A percentile compares a stretch with the other conserved stretches of the same genome.
Evolutionary conservation across 805 yeast species (phyloP).

Genomic region (Metschnikowia arizonensis): DNA sequence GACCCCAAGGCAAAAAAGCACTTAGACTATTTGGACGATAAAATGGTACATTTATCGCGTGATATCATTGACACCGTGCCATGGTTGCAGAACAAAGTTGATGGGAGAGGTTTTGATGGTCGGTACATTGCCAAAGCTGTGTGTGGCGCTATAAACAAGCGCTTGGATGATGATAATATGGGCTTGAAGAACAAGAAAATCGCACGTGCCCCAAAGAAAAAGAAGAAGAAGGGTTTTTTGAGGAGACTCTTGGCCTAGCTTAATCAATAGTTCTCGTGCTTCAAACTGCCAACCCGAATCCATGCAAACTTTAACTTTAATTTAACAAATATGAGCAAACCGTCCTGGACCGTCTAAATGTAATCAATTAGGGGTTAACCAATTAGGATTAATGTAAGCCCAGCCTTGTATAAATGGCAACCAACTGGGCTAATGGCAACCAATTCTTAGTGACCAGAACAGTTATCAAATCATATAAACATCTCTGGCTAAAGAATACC

Average conservation of each 20-base stretch:
- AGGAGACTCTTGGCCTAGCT: constrained; percentile 7
- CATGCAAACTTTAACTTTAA: too few relatives aligned
- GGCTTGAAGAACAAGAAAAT: background rate
- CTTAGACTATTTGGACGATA: constrained; percentile 13
- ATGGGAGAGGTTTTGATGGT: constrained; percentile 13
- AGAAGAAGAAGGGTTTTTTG: constrained; percentile 8
- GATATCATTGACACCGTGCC: constrained; percentile 18
- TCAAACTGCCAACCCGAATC: too few relatives aligned
- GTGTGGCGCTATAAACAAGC: constrained; percentile 16
- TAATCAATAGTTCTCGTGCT: too few relatives aligned
- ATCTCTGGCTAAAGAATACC: too few relatives aligned
- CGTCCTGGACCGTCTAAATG: too few relatives aligned
- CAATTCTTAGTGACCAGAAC: too few relatives aligned
- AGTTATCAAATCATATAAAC: too few relatives aligned
- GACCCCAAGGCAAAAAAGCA: constrained; percentile 11
- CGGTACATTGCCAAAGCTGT: constrained; percentile 15
- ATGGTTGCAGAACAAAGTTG: constrained; percentile 11
- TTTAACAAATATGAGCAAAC: too few relatives aligned
- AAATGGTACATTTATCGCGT: constrained; percentile 9
- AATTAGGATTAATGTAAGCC: too few relatives aligned
- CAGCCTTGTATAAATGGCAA: too few relatives aligned
- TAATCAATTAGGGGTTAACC: too few relatives aligned
- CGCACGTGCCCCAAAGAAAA: constrained; percentile 3
- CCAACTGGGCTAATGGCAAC: too few relatives aligned
- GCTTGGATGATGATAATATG: constrained; percentile 10